A percentile compares a stretch with the other conserved stretches of the same genome.
phyloP scores from a whole-genome alignment of 352 stramenopile species.

The Phytopythium ostracodes region DNA sequence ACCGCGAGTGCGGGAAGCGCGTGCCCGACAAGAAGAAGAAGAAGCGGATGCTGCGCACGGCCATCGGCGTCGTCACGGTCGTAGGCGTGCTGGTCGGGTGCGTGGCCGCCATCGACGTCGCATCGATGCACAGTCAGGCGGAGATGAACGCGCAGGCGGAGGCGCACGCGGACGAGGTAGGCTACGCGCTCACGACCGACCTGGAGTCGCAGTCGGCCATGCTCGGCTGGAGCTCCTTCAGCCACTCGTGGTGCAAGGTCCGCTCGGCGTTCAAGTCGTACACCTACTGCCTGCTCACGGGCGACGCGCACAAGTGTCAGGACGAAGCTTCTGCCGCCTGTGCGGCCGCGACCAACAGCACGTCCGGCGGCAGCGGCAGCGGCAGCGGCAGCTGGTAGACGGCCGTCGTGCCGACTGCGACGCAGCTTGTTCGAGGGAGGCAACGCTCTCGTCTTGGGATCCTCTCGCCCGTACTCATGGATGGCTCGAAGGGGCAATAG shows the following conservation, averaged over 20 bases:
- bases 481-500: no score
- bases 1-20: not conserved
- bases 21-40: not conserved
- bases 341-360: not conserved
- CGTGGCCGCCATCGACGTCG: conserved; percentile 2
- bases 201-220: not conserved
- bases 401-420: not conserved
- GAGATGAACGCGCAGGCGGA: not conserved
- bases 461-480: not conserved
- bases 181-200: not conserved
- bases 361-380: not conserved
- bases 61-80: not conserved
- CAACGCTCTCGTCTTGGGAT: no score
- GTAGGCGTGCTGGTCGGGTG: conserved; percentile 1
- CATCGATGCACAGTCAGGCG: not conserved
- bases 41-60: not conserved
- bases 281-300: conserved; percentile 2
- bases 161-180: not conserved
- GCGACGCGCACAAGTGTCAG: not conserved
- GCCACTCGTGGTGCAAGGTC: conserved; percentile 1
- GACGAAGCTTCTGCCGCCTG: not conserved
- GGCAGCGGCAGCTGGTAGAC: not conserved
- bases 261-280: not conserved
- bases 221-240: conserved; percentile 4
- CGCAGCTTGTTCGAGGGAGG: not conserved